Conservation (phyloP, 768 basidiomycete genomes). For the Chalciporus sphaerocephalus region DNA sequence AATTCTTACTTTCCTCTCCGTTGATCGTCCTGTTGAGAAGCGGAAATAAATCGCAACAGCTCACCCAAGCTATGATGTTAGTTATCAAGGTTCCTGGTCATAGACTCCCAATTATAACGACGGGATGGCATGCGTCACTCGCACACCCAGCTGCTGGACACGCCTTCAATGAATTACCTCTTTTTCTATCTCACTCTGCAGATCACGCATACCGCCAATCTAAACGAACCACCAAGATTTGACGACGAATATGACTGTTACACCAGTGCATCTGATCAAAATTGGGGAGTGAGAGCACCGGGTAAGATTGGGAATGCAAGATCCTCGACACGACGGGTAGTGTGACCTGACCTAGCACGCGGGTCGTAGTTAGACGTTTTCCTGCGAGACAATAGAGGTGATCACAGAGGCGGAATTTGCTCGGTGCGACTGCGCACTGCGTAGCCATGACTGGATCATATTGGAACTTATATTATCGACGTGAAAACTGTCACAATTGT, state of each 20-base stretch:
- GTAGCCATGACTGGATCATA: too few species aligned
- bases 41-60: neutral
- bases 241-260: conserved; percentile 18
- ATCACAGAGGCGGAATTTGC: too few species aligned
- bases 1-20: too few species aligned
- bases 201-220: too few species aligned
- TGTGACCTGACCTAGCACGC: conserved; percentile 13
- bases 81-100: conserved; percentile 23
- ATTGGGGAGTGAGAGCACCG: conserved; percentile 37
- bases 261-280: conserved; percentile 20
- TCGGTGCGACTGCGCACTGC: too few species aligned
- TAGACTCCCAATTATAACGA: conserved; percentile 35
- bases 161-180: too few species aligned
- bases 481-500: conserved; percentile 10
- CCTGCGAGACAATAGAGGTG: conserved; percentile 8
- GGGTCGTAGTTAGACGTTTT: conserved; percentile 22
- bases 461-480: too few species aligned
- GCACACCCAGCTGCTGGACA: too few species aligned
- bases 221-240: too few species aligned
- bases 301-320: conserved; percentile 31
- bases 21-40: too few species aligned
- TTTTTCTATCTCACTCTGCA: too few species aligned
- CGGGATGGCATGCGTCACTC: neutral
- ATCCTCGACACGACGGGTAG: conserved; percentile 14
- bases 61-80: neutral